These are phyloP conservation scores for Ogataea sp. DNA, from an alignment of 805 yeast genomes.

Conservation along the genomic window DNA sequence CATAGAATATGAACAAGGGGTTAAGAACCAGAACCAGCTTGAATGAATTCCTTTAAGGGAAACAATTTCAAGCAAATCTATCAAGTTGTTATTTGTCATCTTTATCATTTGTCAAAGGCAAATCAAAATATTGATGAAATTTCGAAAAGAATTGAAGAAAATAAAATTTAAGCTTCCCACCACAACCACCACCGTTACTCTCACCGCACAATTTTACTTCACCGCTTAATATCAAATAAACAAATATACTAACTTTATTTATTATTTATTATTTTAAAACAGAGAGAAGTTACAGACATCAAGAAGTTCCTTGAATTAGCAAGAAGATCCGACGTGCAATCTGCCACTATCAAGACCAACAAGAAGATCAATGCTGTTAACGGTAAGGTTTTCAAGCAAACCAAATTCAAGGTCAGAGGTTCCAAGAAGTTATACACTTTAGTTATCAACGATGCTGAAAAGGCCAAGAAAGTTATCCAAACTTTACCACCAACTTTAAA, in stretches of 20 bases:
- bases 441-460: slow-evolving; percentile 89
- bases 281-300: slow-evolving; percentile 84
- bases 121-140: no score
- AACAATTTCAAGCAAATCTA: no score
- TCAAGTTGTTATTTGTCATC: no score
- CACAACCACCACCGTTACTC: no score
- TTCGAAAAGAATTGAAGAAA: no score
- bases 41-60: no score
- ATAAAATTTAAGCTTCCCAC: no score
- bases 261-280: slow-evolving; percentile 1
- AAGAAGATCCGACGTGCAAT: slow-evolving; percentile 90
- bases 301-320: slow-evolving; percentile 95
- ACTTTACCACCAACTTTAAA: slow-evolving; percentile 92
- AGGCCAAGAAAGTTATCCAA: slow-evolving; percentile 96
- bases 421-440: slow-evolving; percentile 89
- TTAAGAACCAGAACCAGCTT: no score
- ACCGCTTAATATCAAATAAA: no score
- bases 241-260: slow-evolving; percentile 11
- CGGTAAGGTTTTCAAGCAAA: slow-evolving; percentile 82
- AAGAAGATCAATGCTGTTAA: slow-evolving; percentile 60
- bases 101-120: no score
- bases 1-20: no score
- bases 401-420: slow-evolving; percentile 99
- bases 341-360: slow-evolving; percentile 94
- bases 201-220: no score